Evolutionary conservation across 2,329 filamentous ascomycete species (phyloP).

Genomic region (Pestalotiopsis sp.): DNA sequence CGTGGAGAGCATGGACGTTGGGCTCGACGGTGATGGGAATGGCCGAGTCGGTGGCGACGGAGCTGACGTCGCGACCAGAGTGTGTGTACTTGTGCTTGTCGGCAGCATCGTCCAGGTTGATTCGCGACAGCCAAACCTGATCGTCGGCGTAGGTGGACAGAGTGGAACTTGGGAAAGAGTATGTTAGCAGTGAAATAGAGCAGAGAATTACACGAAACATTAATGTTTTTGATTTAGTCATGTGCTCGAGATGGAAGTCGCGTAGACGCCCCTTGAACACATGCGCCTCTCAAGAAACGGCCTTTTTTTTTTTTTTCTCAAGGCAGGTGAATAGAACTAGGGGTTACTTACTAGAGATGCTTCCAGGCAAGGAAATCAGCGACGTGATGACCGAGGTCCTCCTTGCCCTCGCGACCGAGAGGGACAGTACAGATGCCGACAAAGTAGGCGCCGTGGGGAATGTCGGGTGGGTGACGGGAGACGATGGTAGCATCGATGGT

Average conservation of each 20-base stretch:
- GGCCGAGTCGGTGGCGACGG: conserved; percentile 13
- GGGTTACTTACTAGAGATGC: conserved; percentile 16
- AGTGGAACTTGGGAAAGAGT: conserved; percentile 13
- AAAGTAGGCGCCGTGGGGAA: conserved; percentile 11
- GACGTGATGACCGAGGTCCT: conserved; percentile 30
- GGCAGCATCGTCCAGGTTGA: conserved; percentile 21
- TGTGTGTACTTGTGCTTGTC: conserved; percentile 21
- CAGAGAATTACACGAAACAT: background rate
- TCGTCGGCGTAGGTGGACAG: conserved; percentile 16
- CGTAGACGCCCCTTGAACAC: background rate
- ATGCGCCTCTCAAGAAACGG: background rate
- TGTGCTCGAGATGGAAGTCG: background rate
- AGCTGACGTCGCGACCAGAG: conserved; percentile 22
- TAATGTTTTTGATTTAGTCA: background rate
- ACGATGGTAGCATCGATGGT: conserved; percentile 8
- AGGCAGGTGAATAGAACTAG: background rate
- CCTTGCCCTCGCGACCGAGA: conserved; percentile 18
- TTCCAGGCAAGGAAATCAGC: conserved; percentile 31
- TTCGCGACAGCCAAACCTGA: conserved; percentile 28
- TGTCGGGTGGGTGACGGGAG: conserved; percentile 7
- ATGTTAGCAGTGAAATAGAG: background rate
- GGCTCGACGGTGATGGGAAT: conserved; percentile 18
- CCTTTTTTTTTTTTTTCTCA: background rate
- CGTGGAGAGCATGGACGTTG: conserved; percentile 16
- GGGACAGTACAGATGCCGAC: conserved; percentile 30